Base-by-base conservation (phyloP, 352 stramenopile species). In the Globisporangium rhizosaccharum region DNA sequence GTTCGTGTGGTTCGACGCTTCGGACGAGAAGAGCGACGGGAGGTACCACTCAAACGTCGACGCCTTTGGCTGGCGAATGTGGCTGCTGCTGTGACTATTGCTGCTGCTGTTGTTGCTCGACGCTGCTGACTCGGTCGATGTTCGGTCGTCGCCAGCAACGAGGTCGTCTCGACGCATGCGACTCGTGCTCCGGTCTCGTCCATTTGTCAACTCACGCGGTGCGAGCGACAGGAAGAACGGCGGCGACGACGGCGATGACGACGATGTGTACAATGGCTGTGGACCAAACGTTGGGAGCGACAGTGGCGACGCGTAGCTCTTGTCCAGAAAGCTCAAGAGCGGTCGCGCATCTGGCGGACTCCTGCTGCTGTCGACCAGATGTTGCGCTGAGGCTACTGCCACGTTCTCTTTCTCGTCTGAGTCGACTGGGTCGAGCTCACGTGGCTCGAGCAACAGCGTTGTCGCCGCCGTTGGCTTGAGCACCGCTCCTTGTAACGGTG, bases 11-110 rank as follows among this genome's bases (percentile, higher is more conserved):
- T 70, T 67, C 28, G 83, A 84, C 11, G 79, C 80, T 57, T 88
- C 78, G 17, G 84, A 84, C 0, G 79, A 87, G 51, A 93, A 89
- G 14, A 91, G 65, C 9, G 84, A 87, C 3, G 81, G 84, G 18
- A 93, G 59, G 28, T 86, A 87, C 82, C 82, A 91, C 41, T 90
- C 80, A 41, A 85, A 87, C 23, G 85, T 73, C 10, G 71, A 64
- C 37, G 57, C 48, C 39, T 54, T 53, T 9, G 75, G 63, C 42
- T 63, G 55, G 46, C 44, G 15, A 23, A 1, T 9, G 41, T 47
- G 41, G 20, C n/a, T 20, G 44, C 44, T 48, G 44, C 44, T 25
- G 17, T 12, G n/a, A 18, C 44, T 25, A n/a, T 33, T 33, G 28
- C 28, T 6, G 23, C 44, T 46, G 14, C 18, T 47, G 41, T 47